These are phyloP conservation scores for Pseudocercospora macadamiae DNA, from an alignment of 2,329 filamentous ascomycete species.

Conservation along the genomic window DNA sequence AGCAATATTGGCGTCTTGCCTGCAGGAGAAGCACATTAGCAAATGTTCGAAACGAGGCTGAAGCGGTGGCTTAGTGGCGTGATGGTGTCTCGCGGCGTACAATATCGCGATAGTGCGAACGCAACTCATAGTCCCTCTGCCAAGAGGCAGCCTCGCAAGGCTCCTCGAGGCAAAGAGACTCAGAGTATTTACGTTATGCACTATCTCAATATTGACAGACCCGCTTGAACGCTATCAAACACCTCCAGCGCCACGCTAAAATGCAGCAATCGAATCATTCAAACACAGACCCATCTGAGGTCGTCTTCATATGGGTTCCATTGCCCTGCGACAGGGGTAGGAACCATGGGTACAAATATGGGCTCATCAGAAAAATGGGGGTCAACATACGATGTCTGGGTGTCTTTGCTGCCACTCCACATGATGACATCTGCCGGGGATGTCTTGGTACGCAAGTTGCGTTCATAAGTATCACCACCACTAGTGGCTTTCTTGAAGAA, in stretches of 20 bases:
- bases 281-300: slow-evolving; percentile 4
- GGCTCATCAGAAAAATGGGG: slow-evolving; percentile 29
- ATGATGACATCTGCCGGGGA: slow-evolving; percentile 94
- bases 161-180: slow-evolving; percentile 32
- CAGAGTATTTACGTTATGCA: slow-evolving; percentile 23
- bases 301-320: not conserved
- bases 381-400: slow-evolving; percentile 80
- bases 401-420: slow-evolving; percentile 96
- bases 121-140: slow-evolving; percentile 37
- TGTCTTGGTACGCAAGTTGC: slow-evolving; percentile 84
- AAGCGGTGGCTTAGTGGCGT: not conserved
- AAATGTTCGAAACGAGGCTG: not conserved
- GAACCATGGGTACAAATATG: slow-evolving; percentile 9
- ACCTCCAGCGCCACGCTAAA: slow-evolving; percentile 31
- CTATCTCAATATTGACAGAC: slow-evolving; percentile 21
- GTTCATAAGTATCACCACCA: slow-evolving; percentile 78
- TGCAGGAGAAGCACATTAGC: slow-evolving; percentile 43
- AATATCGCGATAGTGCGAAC: slow-evolving; percentile 29
- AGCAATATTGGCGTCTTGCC: slow-evolving; percentile 85
- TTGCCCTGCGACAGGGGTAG: slow-evolving; percentile 1
- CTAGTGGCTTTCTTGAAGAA: slow-evolving; percentile 85
- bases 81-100: not conserved
- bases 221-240: slow-evolving; percentile 22
- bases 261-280: slow-evolving; percentile 14
- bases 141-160: slow-evolving; percentile 30